Evolutionary conservation across 371 early-diverging fungal species (phyloP).

Genomic region (Mortierella polycephala): DNA sequence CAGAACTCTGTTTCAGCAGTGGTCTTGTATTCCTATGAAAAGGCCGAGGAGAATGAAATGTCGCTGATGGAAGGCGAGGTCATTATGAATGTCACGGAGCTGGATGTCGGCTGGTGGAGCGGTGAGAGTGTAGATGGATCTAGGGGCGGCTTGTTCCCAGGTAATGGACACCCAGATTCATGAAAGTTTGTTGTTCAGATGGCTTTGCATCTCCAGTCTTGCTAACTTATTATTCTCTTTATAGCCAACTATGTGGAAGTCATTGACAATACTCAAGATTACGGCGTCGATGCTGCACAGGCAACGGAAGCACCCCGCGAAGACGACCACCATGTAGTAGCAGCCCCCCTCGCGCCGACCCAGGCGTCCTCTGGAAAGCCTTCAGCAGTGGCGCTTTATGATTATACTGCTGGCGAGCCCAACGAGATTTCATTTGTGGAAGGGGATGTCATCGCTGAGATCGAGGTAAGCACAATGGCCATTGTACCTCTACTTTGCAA

Average conservation of each 20-base stretch:
- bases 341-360: slow-evolving; percentile 13
- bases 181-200: not conserved
- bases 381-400: slow-evolving; percentile 78
- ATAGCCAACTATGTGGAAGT: slow-evolving; percentile 78
- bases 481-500: not conserved
- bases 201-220: not conserved
- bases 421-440: slow-evolving; percentile 87
- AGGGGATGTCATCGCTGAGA: slow-evolving; percentile 78
- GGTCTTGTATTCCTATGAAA: slow-evolving; percentile 78
- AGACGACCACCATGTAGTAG: slow-evolving; percentile 8
- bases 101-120: slow-evolving; percentile 90
- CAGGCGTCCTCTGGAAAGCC: slow-evolving; percentile 51
- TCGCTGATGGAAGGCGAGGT: slow-evolving; percentile 83
- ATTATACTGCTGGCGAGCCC: slow-evolving; percentile 87
- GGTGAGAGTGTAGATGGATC: slow-evolving; percentile 80
- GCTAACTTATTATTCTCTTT: not conserved
- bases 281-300: slow-evolving; percentile 8
- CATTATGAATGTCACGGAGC: slow-evolving; percentile 71
- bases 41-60: slow-evolving; percentile 89
- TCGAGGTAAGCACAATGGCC: slow-evolving; percentile 60
- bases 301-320: not conserved
- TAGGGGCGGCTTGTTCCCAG: slow-evolving; percentile 85
- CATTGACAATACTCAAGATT: slow-evolving; percentile 56
- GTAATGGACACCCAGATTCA: not conserved
- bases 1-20: slow-evolving; percentile 62